Evolutionary conservation across 208 protist genomes (phyloP).

Genomic region (Herpetomonas muscarum): DNA sequence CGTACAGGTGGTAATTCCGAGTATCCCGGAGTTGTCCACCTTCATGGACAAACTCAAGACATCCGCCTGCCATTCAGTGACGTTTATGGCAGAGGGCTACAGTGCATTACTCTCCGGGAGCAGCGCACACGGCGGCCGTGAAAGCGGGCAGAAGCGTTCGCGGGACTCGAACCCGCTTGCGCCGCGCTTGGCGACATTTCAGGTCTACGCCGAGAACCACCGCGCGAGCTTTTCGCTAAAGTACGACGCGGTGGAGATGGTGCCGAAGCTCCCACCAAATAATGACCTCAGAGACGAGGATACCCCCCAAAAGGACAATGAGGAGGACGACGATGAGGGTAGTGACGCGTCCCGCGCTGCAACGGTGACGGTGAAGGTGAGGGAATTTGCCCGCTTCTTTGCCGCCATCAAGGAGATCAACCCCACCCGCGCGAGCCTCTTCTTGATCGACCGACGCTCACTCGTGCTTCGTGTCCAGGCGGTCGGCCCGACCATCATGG

Average conservation of each 20-base stretch:
- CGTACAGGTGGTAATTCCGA: constrained; percentile 51
- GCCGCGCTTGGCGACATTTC: constrained; percentile 20
- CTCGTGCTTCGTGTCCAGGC: constrained; percentile 64
- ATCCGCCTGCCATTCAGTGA: constrained; percentile 56
- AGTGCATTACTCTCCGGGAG: background rate
- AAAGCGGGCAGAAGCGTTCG: no score
- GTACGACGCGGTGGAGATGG: constrained; percentile 50
- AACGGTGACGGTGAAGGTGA: constrained; percentile 57
- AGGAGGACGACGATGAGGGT: constrained; percentile 8
- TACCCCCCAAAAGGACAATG: constrained; percentile 5
- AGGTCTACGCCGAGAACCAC: constrained; percentile 50
- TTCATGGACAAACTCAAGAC: constrained; percentile 75
- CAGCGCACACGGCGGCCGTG: no score
- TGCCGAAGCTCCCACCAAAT: constrained; percentile 1
- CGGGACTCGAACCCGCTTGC: background rate
- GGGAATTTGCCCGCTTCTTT: constrained; percentile 71
- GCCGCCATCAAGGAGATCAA: constrained; percentile 49
- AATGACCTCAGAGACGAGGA: background rate
- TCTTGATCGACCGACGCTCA: constrained; percentile 44
- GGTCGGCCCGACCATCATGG: constrained; percentile 39
- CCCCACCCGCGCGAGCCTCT: constrained; percentile 40
- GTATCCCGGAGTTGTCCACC: constrained; percentile 55
- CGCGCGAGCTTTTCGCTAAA: constrained; percentile 57
- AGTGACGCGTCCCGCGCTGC: constrained; percentile 5
- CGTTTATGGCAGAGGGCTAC: constrained; percentile 31